Base-by-base conservation (phyloP, 306 rosid genomes). In the Castanea sativa region DNA sequence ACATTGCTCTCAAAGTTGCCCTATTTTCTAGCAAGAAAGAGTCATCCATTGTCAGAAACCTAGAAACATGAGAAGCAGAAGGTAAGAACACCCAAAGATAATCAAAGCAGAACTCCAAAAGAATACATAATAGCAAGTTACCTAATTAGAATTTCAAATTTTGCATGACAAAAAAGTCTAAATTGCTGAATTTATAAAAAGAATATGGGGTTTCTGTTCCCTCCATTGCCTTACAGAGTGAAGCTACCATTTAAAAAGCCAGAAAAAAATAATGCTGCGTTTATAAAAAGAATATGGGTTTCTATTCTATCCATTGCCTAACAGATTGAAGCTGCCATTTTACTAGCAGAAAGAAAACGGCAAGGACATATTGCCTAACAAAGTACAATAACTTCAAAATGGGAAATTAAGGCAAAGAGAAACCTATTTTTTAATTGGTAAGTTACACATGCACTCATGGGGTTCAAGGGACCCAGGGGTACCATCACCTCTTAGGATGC, bases 31-130 rank as follows among this genome's bases (percentile, higher is more conserved):
- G 86, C 84, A 93, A 83, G 88, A 96, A 96, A 32, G 93, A 80
- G 58, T 93, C 99, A 67, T 96, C 99, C 97, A 96, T 83, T 38
- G 97, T 91, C 84, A 93, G 72, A 86, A 96, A 96, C 94, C 99
- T 96, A 80, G 71, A 83, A 76, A 73, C 55, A 75, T 73, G 73
- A 76, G 78, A 64, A 57, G 78, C 55, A 86, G 55, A 73, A 77
- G 71, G 64, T 80, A 76, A 85, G 83, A 72, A 69, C 76, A 43
- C 69, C 57, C 41, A 73, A 79, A 45, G 55, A 60, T 19, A 81
- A 78, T 60, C 73, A 69, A 68, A 55, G 71, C 55, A 58, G 59
- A 78, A 87, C 1, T 75, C 77, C 59, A 60, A 67, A 73, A 75
- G 51, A 18, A 67, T 33, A 71, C 49, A 77, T 71, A 32, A 55